A percentile compares a stretch with the other conserved stretches of the same genome.
Evolutionary conservation across 140 eudicot genomes (phyloP).

Genomic region (Stevia rebaudiana): DNA sequence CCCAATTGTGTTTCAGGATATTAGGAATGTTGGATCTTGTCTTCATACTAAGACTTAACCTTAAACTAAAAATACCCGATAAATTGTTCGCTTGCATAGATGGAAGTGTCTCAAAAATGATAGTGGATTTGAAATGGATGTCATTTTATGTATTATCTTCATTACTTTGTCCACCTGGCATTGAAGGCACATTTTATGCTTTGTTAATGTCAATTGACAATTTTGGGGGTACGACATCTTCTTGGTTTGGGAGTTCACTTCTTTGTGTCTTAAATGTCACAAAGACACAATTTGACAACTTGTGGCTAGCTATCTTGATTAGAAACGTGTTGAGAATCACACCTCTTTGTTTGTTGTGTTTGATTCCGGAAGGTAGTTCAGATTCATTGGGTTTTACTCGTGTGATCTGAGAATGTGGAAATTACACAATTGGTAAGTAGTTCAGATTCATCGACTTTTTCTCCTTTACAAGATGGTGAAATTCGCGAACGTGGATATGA

Average conservation of each 20-base stretch:
- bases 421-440: too few species aligned
- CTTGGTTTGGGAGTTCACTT: constrained; percentile 76
- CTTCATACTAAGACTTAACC: constrained; percentile 56
- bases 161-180: constrained; percentile 96
- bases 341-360: too few species aligned
- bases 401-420: too few species aligned
- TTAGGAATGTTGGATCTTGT: constrained; percentile 61
- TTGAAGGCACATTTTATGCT: constrained; percentile 95
- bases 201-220: constrained; percentile 84
- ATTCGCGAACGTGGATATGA: too few species aligned
- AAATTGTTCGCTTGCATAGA: constrained; percentile 65
- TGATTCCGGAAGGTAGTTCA: too few species aligned
- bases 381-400: too few species aligned
- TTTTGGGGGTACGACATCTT: constrained; percentile 55
- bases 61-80: constrained; percentile 73
- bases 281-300: constrained; percentile 57
- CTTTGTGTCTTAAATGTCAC: constrained; percentile 66
- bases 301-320: constrained; percentile 69
- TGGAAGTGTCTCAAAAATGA: constrained; percentile 52
- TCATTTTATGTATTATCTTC: constrained; percentile 86
- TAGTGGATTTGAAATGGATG: constrained; percentile 88
- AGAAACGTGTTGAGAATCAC: too few species aligned
- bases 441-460: too few species aligned
- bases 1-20: constrained; percentile 54
- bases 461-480: too few species aligned